These are phyloP conservation scores for Spongospora subterranea DNA, from an alignment of 208 protist species.

Conservation along the genomic window DNA sequence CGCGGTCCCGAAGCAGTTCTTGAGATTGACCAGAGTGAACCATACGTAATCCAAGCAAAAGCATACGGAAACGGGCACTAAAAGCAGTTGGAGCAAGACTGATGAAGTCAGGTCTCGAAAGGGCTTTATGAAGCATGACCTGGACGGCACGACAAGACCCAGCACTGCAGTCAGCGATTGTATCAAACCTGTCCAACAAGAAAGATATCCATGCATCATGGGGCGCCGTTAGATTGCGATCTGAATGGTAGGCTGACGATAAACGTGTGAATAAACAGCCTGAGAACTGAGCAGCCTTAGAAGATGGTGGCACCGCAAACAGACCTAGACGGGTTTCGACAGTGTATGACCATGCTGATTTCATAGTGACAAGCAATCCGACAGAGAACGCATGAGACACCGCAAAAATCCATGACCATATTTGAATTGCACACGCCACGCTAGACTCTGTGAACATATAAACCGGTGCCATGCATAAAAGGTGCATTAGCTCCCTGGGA, in stretches of 20 bases:
- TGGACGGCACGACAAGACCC: background rate
- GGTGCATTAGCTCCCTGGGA: conserved; percentile 42
- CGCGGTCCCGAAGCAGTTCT: conserved; percentile 27
- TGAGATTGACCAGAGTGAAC: background rate
- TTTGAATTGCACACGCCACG: background rate
- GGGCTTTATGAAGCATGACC: conserved; percentile 27
- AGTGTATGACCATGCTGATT: conserved; percentile 19
- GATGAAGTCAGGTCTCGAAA: background rate
- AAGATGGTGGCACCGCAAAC: background rate
- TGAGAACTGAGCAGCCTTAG: background rate
- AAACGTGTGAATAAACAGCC: conserved; percentile 35
- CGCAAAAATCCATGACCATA: conserved; percentile 27
- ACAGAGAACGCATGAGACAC: conserved; percentile 49
- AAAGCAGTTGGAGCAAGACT: background rate
- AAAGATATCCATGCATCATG: conserved; percentile 31
- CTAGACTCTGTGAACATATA: conserved; percentile 15
- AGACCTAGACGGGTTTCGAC: conserved; percentile 2
- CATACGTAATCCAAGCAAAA: background rate
- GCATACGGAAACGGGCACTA: background rate
- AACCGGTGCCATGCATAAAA: conserved; percentile 25
- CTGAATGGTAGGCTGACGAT: background rate
- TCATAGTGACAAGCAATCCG: conserved; percentile 39
- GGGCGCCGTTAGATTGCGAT: background rate
- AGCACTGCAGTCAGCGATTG: background rate
- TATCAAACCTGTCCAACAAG: conserved; percentile 48